phyloP scores from a whole-genome alignment of 768 basidiomycete species.

The Suillus placidus region DNA sequence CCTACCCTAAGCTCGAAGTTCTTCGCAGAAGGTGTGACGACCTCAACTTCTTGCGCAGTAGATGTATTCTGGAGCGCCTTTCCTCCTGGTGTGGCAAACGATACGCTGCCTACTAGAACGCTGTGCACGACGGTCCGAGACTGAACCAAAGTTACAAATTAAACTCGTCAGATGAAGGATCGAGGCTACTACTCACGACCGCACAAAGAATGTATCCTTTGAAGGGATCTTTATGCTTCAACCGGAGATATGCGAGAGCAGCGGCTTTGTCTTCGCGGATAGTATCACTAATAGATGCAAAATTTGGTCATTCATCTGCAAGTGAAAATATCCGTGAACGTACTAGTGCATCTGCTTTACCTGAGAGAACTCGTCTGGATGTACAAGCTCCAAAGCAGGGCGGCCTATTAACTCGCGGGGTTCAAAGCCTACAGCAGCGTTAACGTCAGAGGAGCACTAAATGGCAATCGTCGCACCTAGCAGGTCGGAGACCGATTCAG shows the following conservation, averaged over 20 bases:
- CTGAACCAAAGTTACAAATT: slow-evolving; percentile 25
- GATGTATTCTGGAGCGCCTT: slow-evolving; percentile 81
- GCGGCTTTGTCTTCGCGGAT: slow-evolving; percentile 81
- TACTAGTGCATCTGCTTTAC: slow-evolving; percentile 75
- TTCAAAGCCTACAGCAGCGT: slow-evolving; percentile 60
- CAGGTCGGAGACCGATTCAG: slow-evolving; percentile 66
- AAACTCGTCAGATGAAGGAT: background rate
- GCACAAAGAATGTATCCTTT: slow-evolving; percentile 76
- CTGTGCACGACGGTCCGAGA: slow-evolving; percentile 74
- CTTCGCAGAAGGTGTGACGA: slow-evolving; percentile 61
- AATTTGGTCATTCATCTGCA: background rate
- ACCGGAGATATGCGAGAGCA: slow-evolving; percentile 73
- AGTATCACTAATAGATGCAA: slow-evolving; percentile 54
- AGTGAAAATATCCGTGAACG: slow-evolving; percentile 20
- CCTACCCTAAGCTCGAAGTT: slow-evolving; percentile 58
- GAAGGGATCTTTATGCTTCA: slow-evolving; percentile 79
- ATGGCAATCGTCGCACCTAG: slow-evolving; percentile 45
- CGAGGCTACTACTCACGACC: slow-evolving; percentile 52
- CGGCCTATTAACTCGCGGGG: slow-evolving; percentile 69
- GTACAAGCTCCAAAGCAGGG: slow-evolving; percentile 74
- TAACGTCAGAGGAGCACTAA: background rate
- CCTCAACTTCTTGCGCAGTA: slow-evolving; percentile 79
- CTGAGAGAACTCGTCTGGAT: slow-evolving; percentile 74
- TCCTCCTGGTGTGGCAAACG: slow-evolving; percentile 72
- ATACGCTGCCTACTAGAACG: slow-evolving; percentile 76